Evolutionary conservation across 495 filamentous ascomycete species (phyloP), one percentile per base, ranked within the genome.

Genomic region (Podospora pseudoanserina): DNA sequence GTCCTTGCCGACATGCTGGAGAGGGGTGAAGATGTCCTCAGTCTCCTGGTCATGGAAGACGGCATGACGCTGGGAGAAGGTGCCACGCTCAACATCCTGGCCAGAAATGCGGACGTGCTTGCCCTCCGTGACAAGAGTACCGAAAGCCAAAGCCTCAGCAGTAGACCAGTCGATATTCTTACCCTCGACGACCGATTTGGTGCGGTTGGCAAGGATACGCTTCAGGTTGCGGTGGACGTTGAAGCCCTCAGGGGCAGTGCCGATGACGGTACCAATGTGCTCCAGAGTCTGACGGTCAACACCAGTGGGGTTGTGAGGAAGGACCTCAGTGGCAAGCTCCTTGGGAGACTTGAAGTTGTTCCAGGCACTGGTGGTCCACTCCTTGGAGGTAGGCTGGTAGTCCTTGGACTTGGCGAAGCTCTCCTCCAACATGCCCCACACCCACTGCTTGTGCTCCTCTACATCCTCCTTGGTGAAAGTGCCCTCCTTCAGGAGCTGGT

Each of bases 391-490:
- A 23, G 95, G 93, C 81, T 96, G 91, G 79, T 99, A 99, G 75
- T 99, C 94, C 82, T 93, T 97, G 81, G 92, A 96, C 77, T 94
- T 91, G 70, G 93, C 86, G 79, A 98, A 99, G 83, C 92, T 97
- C 77, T 97, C 93, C 75, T 94, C 92, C 58, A 99, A 83, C 94
- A 98, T 98, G 70, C 92, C 92, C 95, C 96, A 99, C 63, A 98
- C 96, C 95, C 95, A 99, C 80, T 96, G 91, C 84, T 95, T 96
- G 86, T 99, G 95, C 85, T 99, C 95, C 68, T 99, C 94, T 67
- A 99, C 92, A 75, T 99, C 95, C 73, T 94, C 94, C 82, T 96
- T 92, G 67, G 93, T 97, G 84, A 99, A 98, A 65, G 91, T 93
- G 69, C 91, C 90, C 76, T 97, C 93, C 70, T 91, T 84, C 34